Percentiles rank a stretch among this genome's conserved stretches.
Evolutionary conservation across 768 basidiomycete genomes (phyloP).

Genomic region (Tylopilus plumbeoviolaceoides): DNA sequence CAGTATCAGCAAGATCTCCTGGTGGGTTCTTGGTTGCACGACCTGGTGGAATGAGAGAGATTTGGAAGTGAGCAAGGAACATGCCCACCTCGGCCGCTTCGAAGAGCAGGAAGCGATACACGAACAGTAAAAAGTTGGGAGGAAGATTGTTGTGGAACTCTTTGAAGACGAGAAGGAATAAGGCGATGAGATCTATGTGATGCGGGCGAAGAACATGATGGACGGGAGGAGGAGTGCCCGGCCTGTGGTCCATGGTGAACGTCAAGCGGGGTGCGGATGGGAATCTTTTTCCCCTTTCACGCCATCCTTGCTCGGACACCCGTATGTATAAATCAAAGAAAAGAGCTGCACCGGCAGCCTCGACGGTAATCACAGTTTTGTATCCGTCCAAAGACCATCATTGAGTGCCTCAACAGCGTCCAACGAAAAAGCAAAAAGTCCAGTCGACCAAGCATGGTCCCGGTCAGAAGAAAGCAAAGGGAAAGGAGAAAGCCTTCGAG

Average conservation of each 20-base stretch:
- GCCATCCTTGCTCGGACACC: neutral
- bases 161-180: conserved; percentile 61
- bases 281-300: conserved; percentile 24
- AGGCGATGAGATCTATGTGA: conserved; percentile 64
- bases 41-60: conserved; percentile 41
- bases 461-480: conserved; percentile 37
- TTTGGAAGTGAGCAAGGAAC: neutral
- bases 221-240: conserved; percentile 53
- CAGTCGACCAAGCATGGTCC: conserved; percentile 12
- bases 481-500: conserved; percentile 59
- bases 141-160: conserved; percentile 55
- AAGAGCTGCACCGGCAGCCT: conserved; percentile 29
- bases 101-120: conserved; percentile 62
- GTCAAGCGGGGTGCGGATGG: neutral
- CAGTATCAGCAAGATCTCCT: conserved; percentile 45
- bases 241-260: conserved; percentile 20
- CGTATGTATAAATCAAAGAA: conserved; percentile 32
- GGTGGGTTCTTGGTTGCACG: conserved; percentile 54
- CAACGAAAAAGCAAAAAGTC: conserved; percentile 63
- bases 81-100: conserved; percentile 64
- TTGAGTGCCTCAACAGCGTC: conserved; percentile 25
- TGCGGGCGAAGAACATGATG: conserved; percentile 73
- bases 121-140: conserved; percentile 52
- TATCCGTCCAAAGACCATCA: neutral
- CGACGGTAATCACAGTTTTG: conserved; percentile 23